Percentiles rank a stretch among this genome's conserved stretches.
Evolutionary conservation across 306 rosid species (phyloP).

Genomic region (Malus sieversii): DNA sequence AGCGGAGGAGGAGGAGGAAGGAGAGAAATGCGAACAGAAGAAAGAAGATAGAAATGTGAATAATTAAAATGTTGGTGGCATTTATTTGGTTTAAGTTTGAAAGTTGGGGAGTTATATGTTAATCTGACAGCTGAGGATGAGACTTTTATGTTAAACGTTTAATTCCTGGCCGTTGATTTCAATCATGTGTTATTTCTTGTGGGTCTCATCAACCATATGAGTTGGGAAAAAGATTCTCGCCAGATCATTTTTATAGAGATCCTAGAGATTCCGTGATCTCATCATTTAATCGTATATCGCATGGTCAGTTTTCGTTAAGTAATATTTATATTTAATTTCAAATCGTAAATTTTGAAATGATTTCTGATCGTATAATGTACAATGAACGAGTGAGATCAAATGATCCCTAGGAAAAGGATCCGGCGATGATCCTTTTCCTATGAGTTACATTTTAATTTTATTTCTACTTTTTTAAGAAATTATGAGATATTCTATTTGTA

Average conservation of each 20-base stretch:
- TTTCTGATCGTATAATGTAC: no score
- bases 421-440: no score
- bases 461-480: not conserved
- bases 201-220: not conserved
- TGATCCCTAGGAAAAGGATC: no score
- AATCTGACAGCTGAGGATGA: conserved; percentile 24
- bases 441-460: not conserved
- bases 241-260: rapidly evolving
- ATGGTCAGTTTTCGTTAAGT: rapidly evolving
- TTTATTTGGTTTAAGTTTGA: conserved; percentile 16
- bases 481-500: no score
- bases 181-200: not conserved
- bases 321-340: no score
- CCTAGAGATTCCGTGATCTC: rapidly evolving
- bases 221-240: no score
- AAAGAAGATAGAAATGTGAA: not conserved
- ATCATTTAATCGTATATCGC: no score
- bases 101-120: conserved; percentile 14
- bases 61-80: conserved; percentile 2
- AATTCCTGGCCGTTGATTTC: conserved; percentile 27
- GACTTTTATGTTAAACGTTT: conserved; percentile 31
- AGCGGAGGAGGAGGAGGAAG: not conserved
- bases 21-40: not conserved
- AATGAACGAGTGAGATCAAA: no score
- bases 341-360: no score